Percentiles rank a stretch among this genome's conserved stretches.
Evolutionary conservation across 176 grass and related monocot genomes (phyloP).

Genomic region (Oryza longistaminata): DNA sequence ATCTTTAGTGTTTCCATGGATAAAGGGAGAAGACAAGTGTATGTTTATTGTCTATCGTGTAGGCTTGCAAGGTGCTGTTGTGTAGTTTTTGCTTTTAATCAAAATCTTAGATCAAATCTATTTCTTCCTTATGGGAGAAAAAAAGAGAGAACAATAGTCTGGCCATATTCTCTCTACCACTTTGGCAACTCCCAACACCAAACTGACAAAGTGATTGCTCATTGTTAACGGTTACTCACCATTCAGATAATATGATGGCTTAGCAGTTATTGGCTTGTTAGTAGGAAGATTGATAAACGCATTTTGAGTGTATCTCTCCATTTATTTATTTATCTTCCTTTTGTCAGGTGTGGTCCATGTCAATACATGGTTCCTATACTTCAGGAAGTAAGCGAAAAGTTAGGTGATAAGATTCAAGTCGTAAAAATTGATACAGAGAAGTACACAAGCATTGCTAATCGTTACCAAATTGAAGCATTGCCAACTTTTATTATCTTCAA

Average conservation of each 20-base stretch:
- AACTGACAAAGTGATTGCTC: not conserved
- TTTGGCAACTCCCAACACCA: not conserved
- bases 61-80: not conserved
- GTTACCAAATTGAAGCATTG: slow-evolving; percentile 77
- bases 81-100: not conserved
- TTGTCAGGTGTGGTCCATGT: slow-evolving; percentile 88
- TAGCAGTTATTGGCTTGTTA: not conserved
- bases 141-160: not conserved
- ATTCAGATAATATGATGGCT: slow-evolving; percentile 10
- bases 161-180: not conserved
- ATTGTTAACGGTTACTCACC: not conserved
- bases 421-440: slow-evolving; percentile 99
- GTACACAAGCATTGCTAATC: slow-evolving; percentile 77
- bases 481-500: slow-evolving; percentile 97
- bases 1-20: not conserved
- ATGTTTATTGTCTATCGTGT: slow-evolving; percentile 12
- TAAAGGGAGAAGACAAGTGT: not conserved
- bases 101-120: not conserved
- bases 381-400: slow-evolving; percentile 85
- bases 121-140: slow-evolving; percentile 3
- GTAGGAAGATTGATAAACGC: not conserved
- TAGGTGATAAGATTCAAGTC: slow-evolving; percentile 87
- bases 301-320: slow-evolving; percentile 1
- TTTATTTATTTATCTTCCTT: slow-evolving; percentile 14
- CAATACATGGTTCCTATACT: slow-evolving; percentile 97